Evolutionary conservation across 257 asterid species (phyloP), one percentile per base, ranked within the genome.

Genomic region (Echium plantagineum): DNA sequence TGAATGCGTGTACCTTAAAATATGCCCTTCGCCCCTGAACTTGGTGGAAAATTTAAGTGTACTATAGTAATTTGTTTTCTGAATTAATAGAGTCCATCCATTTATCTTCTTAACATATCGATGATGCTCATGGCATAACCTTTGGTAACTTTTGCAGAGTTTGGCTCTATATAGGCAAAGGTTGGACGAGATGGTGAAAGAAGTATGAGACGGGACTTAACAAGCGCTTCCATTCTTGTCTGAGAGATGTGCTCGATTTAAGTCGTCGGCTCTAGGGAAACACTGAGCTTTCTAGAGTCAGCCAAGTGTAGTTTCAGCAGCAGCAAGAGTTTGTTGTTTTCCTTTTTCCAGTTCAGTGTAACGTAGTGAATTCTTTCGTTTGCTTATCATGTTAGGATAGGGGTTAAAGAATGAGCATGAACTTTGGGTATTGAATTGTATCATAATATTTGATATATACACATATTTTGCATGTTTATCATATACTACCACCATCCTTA

Each of bases 161-260:
- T 75, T 93, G 89, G 99, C 97, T 15, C 87, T 76, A 18, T 93
- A 93, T 81, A 77, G 99, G 71, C 80, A 89, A 69, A 86, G 77
- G 80, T 78, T 93, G 68, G 99, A 93, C 24, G 97, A 80, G 61
- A 85, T 63, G 94, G 30, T 71, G 35, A 75, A 53, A 71, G 77
- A 59, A 63, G 7, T 51, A 51, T 46, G 17, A 19, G 28, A 46
- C 67, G 72, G 74, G 71, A 55, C 15, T 26, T 7, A 20, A 20
- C 35, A 26, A 55, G 30, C 6, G 9, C 49, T 42, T 15, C 49
- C 16, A 12, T 42, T 42, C 49, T 10, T 13, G 17, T 42, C 4
- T 3, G 49, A 42, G 49, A 12, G 17, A 35, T 35, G 46, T 35
- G 2, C 49, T 10, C 12, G 5, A 42, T 9, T 10, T 42, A 42